Conservation (phyloP, 2,329 filamentous ascomycete genomes). For the Knufia fluminis region DNA sequence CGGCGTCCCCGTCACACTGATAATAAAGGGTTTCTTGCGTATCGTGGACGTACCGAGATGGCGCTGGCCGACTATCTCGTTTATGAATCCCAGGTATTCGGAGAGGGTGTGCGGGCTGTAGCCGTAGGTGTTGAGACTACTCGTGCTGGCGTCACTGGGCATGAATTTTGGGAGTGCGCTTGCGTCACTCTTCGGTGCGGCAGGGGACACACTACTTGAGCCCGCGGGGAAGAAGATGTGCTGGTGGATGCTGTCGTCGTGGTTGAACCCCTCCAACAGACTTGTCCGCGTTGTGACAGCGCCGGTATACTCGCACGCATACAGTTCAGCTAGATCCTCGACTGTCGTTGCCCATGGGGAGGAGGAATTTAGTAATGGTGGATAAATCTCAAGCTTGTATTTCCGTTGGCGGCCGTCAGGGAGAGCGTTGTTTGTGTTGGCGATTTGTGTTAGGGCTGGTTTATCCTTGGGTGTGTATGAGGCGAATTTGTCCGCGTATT, state of each 20-base stretch:
- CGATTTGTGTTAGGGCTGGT: not conserved
- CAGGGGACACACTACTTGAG: not conserved
- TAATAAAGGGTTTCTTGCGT: slow-evolving; percentile 39
- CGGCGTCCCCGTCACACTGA: slow-evolving; percentile 60
- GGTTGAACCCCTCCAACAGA: slow-evolving; percentile 36
- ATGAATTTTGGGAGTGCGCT: slow-evolving; percentile 24
- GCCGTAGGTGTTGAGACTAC: slow-evolving; percentile 58
- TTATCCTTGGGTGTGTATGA: slow-evolving; percentile 4
- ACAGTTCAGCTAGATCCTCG: slow-evolving; percentile 53
- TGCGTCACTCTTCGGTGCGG: slow-evolving; percentile 2
- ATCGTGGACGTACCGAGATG: slow-evolving; percentile 21
- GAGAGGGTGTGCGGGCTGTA: slow-evolving; percentile 58
- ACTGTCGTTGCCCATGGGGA: slow-evolving; percentile 65
- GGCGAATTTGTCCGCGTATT: slow-evolving; percentile 9
- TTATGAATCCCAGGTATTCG: slow-evolving; percentile 51
- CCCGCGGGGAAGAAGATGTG: slow-evolving; percentile 9
- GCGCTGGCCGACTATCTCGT: slow-evolving; percentile 33
- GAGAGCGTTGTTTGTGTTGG: not conserved
- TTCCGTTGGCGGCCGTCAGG: slow-evolving; percentile 3
- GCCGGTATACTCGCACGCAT: slow-evolving; percentile 54
- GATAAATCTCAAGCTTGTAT: slow-evolving; percentile 38
- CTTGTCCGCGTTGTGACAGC: slow-evolving; percentile 67
- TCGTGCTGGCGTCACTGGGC: slow-evolving; percentile 6
- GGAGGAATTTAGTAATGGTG: slow-evolving; percentile 64
- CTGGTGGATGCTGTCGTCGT: slow-evolving; percentile 7